Evolutionary conservation across 495 filamentous ascomycete species (phyloP), one percentile per base, ranked within the genome.

Genomic region (Sphaerosporella brunnea): DNA sequence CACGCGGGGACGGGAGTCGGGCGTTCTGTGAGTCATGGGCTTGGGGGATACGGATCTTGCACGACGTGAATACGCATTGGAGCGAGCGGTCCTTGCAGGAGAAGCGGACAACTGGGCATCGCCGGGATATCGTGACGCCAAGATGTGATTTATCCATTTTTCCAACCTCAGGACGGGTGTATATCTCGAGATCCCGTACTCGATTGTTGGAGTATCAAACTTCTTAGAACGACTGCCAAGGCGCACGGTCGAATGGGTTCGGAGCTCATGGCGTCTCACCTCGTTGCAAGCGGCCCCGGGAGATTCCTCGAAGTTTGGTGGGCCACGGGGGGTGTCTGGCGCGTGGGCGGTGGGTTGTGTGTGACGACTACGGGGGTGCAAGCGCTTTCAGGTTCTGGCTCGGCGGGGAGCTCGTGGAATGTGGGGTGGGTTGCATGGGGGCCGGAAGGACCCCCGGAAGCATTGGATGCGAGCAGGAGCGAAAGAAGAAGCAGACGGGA

Each of bases 241-340:
- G 13, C 49, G 53, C 21, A 55, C 51, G 9, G 80, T 78, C 56
- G 79, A 83, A 37, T 97, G 90, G 90, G 67, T 94, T 36, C 69
- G 45, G 90, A 97, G 51, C 66, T 97, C 45, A 93, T 90, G 75
- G 70, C 73, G 37, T 93, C 84, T 8, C 90, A 97, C 59, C 73
- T 97, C 13, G 81, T 97, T n/a, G 38, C 85, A 90, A 62, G 76
- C 82, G 42, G 79, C 80, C 2, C 82, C 87, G 2, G 74, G 83
- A 19, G n/a, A n/a, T n/a, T 97, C 96, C 65, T 93, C 84, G 34
- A 97, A 97, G 60, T 96, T 96, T n/a, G n/a, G n/a, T n/a, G n/a
- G n/a, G n/a, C n/a, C n/a, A n/a, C n/a, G n/a, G n/a, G n/a, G n/a
- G n/a, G n/a, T n/a, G n/a, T n/a, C n/a, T n/a, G n/a, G n/a, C n/a